Evolutionary conservation across 768 basidiomycete genomes (phyloP).

Genomic region (Phylloporus rhodoxanthus): DNA sequence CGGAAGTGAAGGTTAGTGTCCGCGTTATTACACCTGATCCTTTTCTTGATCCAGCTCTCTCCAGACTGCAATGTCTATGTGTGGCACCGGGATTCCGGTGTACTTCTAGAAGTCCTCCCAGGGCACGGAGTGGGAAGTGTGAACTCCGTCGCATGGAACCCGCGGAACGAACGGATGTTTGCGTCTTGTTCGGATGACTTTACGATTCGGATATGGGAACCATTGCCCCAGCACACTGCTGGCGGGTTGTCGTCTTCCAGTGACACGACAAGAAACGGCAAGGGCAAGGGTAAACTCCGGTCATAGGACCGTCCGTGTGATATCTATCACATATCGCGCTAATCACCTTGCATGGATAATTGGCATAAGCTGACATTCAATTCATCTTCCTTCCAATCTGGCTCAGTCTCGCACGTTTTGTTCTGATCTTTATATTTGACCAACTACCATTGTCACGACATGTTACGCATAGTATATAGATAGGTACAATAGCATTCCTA

Average conservation of each 20-base stretch:
- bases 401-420: slow-evolving; percentile 16
- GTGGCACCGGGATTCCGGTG: slow-evolving; percentile 86
- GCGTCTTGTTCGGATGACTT: slow-evolving; percentile 94
- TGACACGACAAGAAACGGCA: slow-evolving; percentile 37
- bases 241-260: slow-evolving; percentile 16
- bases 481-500: slow-evolving; percentile 28
- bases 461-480: slow-evolving; percentile 31
- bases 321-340: slow-evolving; percentile 7
- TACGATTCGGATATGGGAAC: slow-evolving; percentile 88
- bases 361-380: slow-evolving; percentile 26
- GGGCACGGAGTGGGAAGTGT: slow-evolving; percentile 90
- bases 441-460: slow-evolving; percentile 23
- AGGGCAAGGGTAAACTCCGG: slow-evolving; percentile 60
- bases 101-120: slow-evolving; percentile 76
- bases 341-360: slow-evolving; percentile 22
- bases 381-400: slow-evolving; percentile 24
- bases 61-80: slow-evolving; percentile 90
- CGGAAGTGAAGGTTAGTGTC: slow-evolving; percentile 82
- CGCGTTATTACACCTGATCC: neutral
- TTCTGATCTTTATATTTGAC: slow-evolving; percentile 12
- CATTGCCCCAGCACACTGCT: slow-evolving; percentile 20
- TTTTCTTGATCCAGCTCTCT: slow-evolving; percentile 8
- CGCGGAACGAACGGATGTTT: slow-evolving; percentile 82
- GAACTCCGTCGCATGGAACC: slow-evolving; percentile 97
- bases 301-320: slow-evolving; percentile 31